Percentiles rank a stretch among this genome's conserved stretches.
These are phyloP conservation scores for Apiospora kogelbergensis DNA, from an alignment of 2,329 filamentous ascomycete genomes.

Conservation along the genomic window DNA sequence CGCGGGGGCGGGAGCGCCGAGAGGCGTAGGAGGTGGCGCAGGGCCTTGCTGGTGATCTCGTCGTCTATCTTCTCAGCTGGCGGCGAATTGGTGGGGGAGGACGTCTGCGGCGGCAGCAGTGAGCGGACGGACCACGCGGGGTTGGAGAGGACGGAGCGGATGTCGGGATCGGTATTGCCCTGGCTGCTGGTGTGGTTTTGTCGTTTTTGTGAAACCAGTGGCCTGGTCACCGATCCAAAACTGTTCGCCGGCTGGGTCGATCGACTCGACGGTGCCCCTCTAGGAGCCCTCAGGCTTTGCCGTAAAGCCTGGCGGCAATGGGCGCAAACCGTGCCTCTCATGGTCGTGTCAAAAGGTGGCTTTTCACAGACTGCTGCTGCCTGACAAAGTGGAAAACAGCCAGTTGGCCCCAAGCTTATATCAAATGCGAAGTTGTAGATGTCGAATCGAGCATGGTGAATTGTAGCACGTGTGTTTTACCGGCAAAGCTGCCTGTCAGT, in stretches of 20 bases:
- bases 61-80: constrained; percentile 19
- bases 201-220: not conserved
- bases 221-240: not conserved
- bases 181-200: constrained; percentile 8
- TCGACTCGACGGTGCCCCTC: not conserved
- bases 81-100: constrained; percentile 25
- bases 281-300: not conserved
- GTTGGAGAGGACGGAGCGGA: constrained; percentile 57
- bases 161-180: not conserved
- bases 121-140: constrained; percentile 84
- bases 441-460: not conserved
- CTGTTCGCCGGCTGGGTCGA: not conserved
- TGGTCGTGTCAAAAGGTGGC: constrained; percentile 11
- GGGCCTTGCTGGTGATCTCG: constrained; percentile 62
- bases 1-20: constrained; percentile 80
- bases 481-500: not conserved
- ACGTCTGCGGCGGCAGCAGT: constrained; percentile 55
- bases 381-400: not conserved
- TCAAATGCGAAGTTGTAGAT: not conserved
- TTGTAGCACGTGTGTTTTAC: not conserved
- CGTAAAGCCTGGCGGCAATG: constrained; percentile 24
- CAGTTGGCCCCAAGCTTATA: not conserved
- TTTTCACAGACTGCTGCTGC: not conserved
- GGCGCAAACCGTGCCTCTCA: constrained; percentile 26
- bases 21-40: constrained; percentile 83